Conservation (phyloP, 2,329 filamentous ascomycete species). For the Fusarium armeniacum region DNA sequence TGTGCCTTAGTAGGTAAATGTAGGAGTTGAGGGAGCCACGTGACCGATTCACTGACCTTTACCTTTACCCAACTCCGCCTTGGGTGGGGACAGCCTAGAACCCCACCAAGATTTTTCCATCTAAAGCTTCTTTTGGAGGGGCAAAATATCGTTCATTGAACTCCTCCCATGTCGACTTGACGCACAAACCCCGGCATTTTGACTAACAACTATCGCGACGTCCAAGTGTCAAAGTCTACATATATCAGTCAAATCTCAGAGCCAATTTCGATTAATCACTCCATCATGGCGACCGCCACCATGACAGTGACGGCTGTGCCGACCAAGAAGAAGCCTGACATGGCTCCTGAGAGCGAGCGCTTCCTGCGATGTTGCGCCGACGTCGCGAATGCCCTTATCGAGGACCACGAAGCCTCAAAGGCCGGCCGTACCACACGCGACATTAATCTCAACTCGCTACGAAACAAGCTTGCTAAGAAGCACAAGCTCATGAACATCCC, state of each 20-base stretch:
- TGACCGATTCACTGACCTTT: conserved; percentile 39
- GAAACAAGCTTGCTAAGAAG: conserved; percentile 91
- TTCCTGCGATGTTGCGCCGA: conserved; percentile 96
- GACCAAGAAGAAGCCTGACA: conserved; percentile 79
- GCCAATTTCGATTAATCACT: neutral
- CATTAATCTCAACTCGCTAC: conserved; percentile 90
- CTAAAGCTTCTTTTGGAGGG: conserved; percentile 46
- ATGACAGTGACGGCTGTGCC: conserved; percentile 74
- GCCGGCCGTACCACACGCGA: conserved; percentile 84
- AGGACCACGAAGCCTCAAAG: conserved; percentile 88
- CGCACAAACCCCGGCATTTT: neutral
- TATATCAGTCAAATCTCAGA: neutral
- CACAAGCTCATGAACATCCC: conserved; percentile 90
- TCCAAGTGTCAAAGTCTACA: neutral
- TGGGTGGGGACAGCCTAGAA: conserved; percentile 35
- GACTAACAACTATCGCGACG: neutral
- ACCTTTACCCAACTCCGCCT: conserved; percentile 36
- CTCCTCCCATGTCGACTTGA: conserved; percentile 13
- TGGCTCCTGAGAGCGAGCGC: conserved; percentile 93
- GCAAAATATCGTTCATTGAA: conserved; percentile 41
- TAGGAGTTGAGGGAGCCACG: conserved; percentile 12
- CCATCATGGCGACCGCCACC: conserved; percentile 67
- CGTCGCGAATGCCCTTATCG: conserved; percentile 92
- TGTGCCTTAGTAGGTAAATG: too few relatives aligned
- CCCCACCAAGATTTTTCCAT: conserved; percentile 46